Evolutionary conservation across 768 basidiomycete species (phyloP).

Genomic region (Exsudoporus frostii): DNA sequence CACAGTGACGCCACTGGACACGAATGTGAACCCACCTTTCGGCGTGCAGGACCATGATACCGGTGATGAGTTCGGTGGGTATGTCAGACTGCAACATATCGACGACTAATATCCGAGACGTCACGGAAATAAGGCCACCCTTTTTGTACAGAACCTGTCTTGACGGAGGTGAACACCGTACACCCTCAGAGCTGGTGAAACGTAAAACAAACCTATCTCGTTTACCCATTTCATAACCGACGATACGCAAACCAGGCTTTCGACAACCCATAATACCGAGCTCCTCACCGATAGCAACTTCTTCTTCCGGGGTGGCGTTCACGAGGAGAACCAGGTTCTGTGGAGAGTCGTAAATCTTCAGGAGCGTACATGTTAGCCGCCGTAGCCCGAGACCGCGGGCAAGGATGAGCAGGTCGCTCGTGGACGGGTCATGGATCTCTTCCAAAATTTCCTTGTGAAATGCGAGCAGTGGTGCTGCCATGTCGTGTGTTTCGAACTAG

Average conservation of each 20-base stretch:
- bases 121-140: constrained; percentile 89
- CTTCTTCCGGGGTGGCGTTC: constrained; percentile 82
- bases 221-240: constrained; percentile 76
- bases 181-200: background rate
- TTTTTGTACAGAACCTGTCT: constrained; percentile 84
- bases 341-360: constrained; percentile 90
- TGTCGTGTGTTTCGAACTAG: constrained; percentile 3
- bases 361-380: constrained; percentile 75
- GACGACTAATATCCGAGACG: constrained; percentile 90
- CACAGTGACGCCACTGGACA: background rate
- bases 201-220: constrained; percentile 66
- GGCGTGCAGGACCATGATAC: constrained; percentile 86
- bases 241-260: constrained; percentile 76
- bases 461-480: constrained; percentile 43
- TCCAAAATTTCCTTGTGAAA: constrained; percentile 69
- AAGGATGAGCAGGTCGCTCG: constrained; percentile 70
- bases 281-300: constrained; percentile 88
- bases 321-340: constrained; percentile 82
- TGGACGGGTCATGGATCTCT: constrained; percentile 69
- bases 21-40: constrained; percentile 59
- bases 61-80: constrained; percentile 82
- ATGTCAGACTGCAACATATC: constrained; percentile 90
- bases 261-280: constrained; percentile 89
- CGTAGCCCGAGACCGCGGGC: constrained; percentile 91
- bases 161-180: constrained; percentile 9